Evolutionary conservation across 2,329 filamentous ascomycete species (phyloP), one percentile per base, ranked within the genome.

Genomic region (Fusarium siculi): DNA sequence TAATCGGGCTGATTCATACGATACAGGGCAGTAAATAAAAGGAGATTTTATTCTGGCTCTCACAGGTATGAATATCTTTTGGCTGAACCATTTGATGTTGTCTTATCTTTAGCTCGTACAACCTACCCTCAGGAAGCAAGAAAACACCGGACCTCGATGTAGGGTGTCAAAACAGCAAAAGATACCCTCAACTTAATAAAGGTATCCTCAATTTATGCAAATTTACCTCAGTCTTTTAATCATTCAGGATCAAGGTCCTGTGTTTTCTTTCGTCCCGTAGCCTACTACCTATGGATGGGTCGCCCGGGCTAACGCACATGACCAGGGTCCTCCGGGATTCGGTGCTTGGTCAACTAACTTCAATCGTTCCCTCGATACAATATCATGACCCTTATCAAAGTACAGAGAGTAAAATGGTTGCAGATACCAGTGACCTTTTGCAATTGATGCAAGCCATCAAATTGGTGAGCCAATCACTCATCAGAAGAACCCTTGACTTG

Each of bases 381-480:
- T 55, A 69, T 64, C 30, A 65, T 25, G 36, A 58, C 12, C 60
- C 37, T 53, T 50, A 57, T 57, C 25, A 50, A 14, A 23, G 50
- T 32, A 49, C 47, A 40, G 43, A 43, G 57, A 60, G 34, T 63
- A 66, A 42, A 57, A 78, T 78, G 76, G 49, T 67, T 25, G 42
- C 18, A 39, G 57, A 74, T 15, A 58, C 68, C 28, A 65, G 52
- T 42, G 58, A 65, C 42, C 19, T 77, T 36, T n/a, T 67, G 19
- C 64, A 74, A 40, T 56, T 76, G 50, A 58, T 71, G 21, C 65
- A 62, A 28, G 76, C 76, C 55, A 61, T 78, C n/a, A 69, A 58
- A 46, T 34, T 78, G 67, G 76, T 77, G 43, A 46, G 72, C 64
- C 4, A 10, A 34, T 8, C 30, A 18, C 18, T 46, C 5, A n/a